Percentiles rank a stretch among this genome's conserved stretches.
These are phyloP conservation scores for Pyrenochaeta sp. DNA, from an alignment of 2,329 filamentous ascomycete species.

Conservation along the genomic window DNA sequence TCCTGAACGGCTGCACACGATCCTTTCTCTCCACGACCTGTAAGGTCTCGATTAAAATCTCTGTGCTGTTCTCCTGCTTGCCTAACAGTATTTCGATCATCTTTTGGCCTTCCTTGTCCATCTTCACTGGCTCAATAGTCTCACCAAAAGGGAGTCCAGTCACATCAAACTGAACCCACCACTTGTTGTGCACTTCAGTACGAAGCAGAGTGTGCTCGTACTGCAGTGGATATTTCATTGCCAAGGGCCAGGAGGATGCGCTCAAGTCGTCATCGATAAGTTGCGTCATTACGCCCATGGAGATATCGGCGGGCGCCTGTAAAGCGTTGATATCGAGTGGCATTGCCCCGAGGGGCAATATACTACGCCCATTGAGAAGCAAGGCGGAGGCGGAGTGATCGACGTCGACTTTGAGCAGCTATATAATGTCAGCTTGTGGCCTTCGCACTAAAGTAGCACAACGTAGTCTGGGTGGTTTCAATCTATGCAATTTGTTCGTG, in stretches of 20 bases:
- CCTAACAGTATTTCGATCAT: conserved; percentile 36
- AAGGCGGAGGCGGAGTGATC: conserved; percentile 15
- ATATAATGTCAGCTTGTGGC: neutral
- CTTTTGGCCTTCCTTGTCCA: conserved; percentile 30
- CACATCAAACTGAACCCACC: conserved; percentile 42
- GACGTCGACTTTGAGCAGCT: conserved; percentile 39
- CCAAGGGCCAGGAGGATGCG: conserved; percentile 12
- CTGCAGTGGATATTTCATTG: conserved; percentile 30
- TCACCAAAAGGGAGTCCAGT: conserved; percentile 19
- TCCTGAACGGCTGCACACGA: conserved; percentile 28
- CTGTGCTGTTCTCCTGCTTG: conserved; percentile 12
- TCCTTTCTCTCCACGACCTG: conserved; percentile 31
- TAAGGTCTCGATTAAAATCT: conserved; percentile 32
- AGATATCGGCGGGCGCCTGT: conserved; percentile 30
- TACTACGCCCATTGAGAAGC: conserved; percentile 30
- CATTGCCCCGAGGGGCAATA: conserved; percentile 33
- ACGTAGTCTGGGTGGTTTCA: neutral
- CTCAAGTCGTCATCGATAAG: conserved; percentile 14
- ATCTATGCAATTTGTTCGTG: no score
- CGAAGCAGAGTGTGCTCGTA: conserved; percentile 37
- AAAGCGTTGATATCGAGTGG: conserved; percentile 31
- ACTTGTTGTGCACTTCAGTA: conserved; percentile 15
- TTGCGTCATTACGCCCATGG: conserved; percentile 16
- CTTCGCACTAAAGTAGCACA: neutral
- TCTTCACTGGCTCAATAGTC: conserved; percentile 5